Evolutionary conservation across 1,284 basidiomycete genomes (phyloP).

Genomic region (Cutaneotrichosporon mucoides): DNA sequence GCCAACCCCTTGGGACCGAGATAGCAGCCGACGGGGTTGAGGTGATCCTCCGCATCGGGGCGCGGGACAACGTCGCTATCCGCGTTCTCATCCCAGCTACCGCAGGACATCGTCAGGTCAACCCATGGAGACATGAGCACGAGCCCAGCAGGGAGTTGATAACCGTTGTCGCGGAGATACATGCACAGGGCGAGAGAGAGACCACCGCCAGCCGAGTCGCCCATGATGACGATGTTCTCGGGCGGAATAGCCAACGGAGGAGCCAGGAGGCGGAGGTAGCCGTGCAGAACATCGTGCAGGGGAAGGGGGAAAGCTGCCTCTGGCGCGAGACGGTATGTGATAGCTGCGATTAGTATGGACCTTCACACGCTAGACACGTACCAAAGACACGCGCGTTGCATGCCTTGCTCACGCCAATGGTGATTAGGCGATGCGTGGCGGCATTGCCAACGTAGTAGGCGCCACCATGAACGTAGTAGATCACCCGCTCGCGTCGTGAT

Average conservation of each 20-base stretch:
- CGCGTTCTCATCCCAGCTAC: conserved; percentile 93
- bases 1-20: conserved; percentile 76
- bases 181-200: conserved; percentile 78
- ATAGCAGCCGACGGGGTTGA: conserved; percentile 90
- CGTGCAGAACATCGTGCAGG: conserved; percentile 81
- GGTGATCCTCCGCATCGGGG: conserved; percentile 71
- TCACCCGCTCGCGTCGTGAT: conserved; percentile 66
- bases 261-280: conserved; percentile 80
- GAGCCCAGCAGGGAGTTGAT: conserved; percentile 72
- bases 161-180: conserved; percentile 83
- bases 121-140: conserved; percentile 93
- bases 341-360: conserved; percentile 54
- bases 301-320: conserved; percentile 92
- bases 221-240: conserved; percentile 80
- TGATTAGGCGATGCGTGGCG: conserved; percentile 87
- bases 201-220: conserved; percentile 92
- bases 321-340: conserved; percentile 94
- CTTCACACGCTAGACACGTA: conserved; percentile 48
- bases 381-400: conserved; percentile 92
- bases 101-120: conserved; percentile 91
- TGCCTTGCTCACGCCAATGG: conserved; percentile 85
- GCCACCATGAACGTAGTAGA: conserved; percentile 92
- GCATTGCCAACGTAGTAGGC: conserved; percentile 93
- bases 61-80: conserved; percentile 73
- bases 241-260: conserved; percentile 81